A percentile compares a stretch with the other conserved stretches of the same genome.
Evolutionary conservation across 2,329 filamentous ascomycete genomes (phyloP).

Genomic region (Penicillium sp.): DNA sequence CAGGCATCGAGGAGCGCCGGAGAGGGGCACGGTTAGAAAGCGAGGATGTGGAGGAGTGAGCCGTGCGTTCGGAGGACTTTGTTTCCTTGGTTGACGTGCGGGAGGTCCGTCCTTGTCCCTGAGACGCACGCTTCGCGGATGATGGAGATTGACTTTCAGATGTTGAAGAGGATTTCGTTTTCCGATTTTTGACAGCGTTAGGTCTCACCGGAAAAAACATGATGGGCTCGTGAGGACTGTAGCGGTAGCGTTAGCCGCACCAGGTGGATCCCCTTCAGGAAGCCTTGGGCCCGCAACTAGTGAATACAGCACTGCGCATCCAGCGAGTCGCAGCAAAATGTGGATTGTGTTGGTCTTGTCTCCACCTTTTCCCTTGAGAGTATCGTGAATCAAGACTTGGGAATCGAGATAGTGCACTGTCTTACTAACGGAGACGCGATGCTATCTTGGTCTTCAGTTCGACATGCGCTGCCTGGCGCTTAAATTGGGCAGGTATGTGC

Average conservation of each 20-base stretch:
- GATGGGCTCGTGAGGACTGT: constrained; percentile 22
- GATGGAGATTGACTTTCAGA: constrained; percentile 22
- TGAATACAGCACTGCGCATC: constrained; percentile 7
- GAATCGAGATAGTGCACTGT: background rate
- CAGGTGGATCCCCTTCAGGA: constrained; percentile 18
- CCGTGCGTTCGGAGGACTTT: constrained; percentile 24
- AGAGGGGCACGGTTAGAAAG: constrained; percentile 15
- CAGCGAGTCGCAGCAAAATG: constrained; percentile 2
- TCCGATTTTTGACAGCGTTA: constrained; percentile 29
- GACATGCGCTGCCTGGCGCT: constrained; percentile 27
- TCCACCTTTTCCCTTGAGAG: constrained; percentile 7
- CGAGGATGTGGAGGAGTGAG: constrained; percentile 27
- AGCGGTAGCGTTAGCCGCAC: constrained; percentile 13
- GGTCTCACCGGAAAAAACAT: constrained; percentile 37
- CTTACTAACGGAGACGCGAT: constrained; percentile 8
- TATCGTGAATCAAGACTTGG: background rate
- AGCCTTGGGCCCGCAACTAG: constrained; percentile 9
- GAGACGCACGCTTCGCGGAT: constrained; percentile 26
- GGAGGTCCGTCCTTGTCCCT: constrained; percentile 22
- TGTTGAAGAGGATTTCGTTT: constrained; percentile 23
- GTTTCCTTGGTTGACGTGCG: constrained; percentile 32
- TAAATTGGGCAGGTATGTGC: constrained; percentile 17
- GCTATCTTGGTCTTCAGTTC: constrained; percentile 18
- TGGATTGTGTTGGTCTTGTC: constrained; percentile 2
- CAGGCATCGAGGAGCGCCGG: constrained; percentile 49